Conservation (phyloP, 2,329 filamentous ascomycete species). For the Hymenoscyphus repandus region DNA sequence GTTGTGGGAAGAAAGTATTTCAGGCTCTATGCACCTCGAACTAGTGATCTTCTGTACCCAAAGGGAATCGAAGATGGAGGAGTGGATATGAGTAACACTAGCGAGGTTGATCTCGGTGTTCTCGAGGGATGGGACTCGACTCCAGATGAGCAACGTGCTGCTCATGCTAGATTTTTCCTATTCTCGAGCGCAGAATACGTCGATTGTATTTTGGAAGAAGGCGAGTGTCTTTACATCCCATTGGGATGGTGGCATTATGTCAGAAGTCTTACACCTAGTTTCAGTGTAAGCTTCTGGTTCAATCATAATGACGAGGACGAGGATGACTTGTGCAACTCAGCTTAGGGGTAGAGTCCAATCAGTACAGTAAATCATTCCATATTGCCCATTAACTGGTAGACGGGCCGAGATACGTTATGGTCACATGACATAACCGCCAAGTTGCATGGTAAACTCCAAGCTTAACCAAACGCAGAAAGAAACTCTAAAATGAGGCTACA, state of each 20-base stretch:
- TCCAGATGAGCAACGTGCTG: constrained; percentile 13
- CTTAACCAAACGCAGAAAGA: too few relatives aligned
- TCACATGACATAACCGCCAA: too few relatives aligned
- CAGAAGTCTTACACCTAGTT: constrained; percentile 75
- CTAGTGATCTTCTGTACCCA: constrained; percentile 55
- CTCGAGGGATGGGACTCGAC: constrained; percentile 55
- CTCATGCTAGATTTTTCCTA: constrained; percentile 19
- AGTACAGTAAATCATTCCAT: too few relatives aligned
- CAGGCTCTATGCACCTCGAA: constrained; percentile 71
- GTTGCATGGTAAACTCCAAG: too few relatives aligned
- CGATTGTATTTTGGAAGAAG: constrained; percentile 74
- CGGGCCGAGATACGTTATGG: too few relatives aligned
- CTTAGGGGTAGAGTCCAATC: too few relatives aligned
- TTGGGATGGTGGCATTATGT: constrained; percentile 99
- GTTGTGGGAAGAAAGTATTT: constrained; percentile 89
- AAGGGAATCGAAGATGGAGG: constrained; percentile 56
- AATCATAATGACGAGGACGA: constrained; percentile 34
- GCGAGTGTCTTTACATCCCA: constrained; percentile 84
- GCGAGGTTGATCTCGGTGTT: constrained; percentile 67
- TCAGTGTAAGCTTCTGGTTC: constrained; percentile 98
- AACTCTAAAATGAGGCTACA: too few relatives aligned
- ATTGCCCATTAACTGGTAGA: too few relatives aligned
- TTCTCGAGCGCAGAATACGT: constrained; percentile 35
- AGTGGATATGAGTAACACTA: constrained; percentile 92
- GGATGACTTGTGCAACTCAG: too few relatives aligned